These are phyloP conservation scores for Suhomyces choctaworum DNA, from an alignment of 1,139 yeast species.

Conservation along the genomic window DNA sequence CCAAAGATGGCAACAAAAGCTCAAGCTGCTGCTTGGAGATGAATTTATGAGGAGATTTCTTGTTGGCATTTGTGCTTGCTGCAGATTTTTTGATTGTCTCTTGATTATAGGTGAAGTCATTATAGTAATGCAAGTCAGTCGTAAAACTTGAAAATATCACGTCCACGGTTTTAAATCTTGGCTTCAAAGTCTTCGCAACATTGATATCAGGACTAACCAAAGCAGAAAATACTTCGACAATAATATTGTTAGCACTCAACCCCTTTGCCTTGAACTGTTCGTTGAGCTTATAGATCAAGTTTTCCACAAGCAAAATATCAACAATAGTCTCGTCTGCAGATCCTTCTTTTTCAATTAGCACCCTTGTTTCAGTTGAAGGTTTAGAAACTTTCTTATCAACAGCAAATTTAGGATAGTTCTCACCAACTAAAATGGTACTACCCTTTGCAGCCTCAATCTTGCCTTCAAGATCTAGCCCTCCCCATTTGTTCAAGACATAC, in stretches of 20 bases:
- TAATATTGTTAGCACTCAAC: constrained; percentile 20
- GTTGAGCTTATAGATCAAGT: constrained; percentile 35
- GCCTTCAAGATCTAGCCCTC: constrained; percentile 13
- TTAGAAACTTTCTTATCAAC: not conserved
- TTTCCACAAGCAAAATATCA: constrained; percentile 32
- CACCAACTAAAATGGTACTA: constrained; percentile 2
- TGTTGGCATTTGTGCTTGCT: constrained; percentile 5
- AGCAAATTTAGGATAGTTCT: constrained; percentile 11
- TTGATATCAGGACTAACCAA: constrained; percentile 24
- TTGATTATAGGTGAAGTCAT: constrained; percentile 33
- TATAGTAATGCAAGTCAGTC: constrained; percentile 37
- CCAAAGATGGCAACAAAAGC: constrained; percentile 16
- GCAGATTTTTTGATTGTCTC: constrained; percentile 14
- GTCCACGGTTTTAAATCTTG: constrained; percentile 31
- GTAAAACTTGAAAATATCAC: constrained; percentile 33
- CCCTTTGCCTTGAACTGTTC: constrained; percentile 26
- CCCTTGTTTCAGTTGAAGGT: not conserved
- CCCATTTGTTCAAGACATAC: constrained; percentile 37
- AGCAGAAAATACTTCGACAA: constrained; percentile 26
- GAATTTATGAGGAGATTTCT: constrained; percentile 18
- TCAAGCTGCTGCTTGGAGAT: constrained; percentile 28
- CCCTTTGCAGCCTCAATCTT: not conserved
- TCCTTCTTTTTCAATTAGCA: constrained; percentile 6
- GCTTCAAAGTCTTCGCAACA: constrained; percentile 18
- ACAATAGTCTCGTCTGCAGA: constrained; percentile 17